These are phyloP conservation scores for Penicillium griseofulvum DNA, from an alignment of 2,329 filamentous ascomycete species.

Conservation along the genomic window DNA sequence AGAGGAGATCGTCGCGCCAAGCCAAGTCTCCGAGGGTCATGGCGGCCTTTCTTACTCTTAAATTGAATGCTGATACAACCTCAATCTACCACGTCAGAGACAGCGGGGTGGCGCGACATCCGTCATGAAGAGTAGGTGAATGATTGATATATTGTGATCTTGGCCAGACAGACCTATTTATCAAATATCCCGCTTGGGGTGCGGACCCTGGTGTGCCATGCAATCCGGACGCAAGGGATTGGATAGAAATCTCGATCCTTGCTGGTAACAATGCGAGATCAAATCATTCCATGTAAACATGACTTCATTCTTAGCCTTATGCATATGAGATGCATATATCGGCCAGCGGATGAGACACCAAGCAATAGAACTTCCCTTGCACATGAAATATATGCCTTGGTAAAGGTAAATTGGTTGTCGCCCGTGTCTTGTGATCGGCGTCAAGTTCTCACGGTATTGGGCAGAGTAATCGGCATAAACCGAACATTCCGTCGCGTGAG, in stretches of 20 bases:
- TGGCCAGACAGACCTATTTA: not conserved
- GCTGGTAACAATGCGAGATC: constrained; percentile 1
- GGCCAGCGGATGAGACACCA: not conserved
- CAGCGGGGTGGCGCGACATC: not conserved
- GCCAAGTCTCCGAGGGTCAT: constrained; percentile 6
- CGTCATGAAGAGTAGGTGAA: not conserved
- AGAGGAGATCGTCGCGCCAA: constrained; percentile 21
- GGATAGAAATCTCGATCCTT: constrained; percentile 1
- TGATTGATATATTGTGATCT: not conserved
- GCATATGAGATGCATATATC: not conserved
- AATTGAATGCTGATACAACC: constrained; percentile 13
- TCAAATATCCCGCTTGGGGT: not conserved
- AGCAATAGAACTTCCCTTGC: not conserved
- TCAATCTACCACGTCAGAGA: constrained; percentile 10
- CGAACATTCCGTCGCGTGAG: constrained; percentile 10
- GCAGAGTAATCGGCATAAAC: not conserved
- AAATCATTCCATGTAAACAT: not conserved
- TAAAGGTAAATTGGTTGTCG: not conserved
- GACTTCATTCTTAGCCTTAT: constrained; percentile 6
- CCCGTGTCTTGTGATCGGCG: constrained; percentile 6
- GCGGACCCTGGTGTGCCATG: constrained; percentile 3
- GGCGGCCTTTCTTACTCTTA: constrained; percentile 12
- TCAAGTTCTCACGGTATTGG: not conserved
- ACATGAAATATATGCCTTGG: not conserved
- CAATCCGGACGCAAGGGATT: constrained; percentile 8